These are phyloP conservation scores for Aspergillus intermedius DNA, from an alignment of 2,329 filamentous ascomycete genomes.

Conservation along the genomic window DNA sequence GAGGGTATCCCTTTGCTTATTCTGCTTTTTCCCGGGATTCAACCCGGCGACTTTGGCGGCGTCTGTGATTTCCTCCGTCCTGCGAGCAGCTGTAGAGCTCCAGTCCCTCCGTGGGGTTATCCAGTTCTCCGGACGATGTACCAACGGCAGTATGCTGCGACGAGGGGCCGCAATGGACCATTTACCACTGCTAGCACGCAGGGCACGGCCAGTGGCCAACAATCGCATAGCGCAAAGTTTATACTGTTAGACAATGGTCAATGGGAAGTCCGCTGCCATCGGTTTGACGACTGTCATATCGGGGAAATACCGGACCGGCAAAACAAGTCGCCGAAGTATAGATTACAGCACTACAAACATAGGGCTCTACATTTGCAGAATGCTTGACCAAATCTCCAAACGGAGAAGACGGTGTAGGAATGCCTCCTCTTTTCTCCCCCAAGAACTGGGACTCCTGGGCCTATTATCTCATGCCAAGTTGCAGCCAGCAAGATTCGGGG, in stretches of 20 bases:
- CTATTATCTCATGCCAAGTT: background rate
- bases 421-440: background rate
- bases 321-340: conserved; percentile 4
- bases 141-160: conserved; percentile 13
- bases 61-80: conserved; percentile 11
- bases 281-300: background rate
- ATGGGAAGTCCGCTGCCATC: too few relatives aligned
- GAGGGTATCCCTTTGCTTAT: conserved; percentile 29
- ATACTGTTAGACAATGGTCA: too few relatives aligned
- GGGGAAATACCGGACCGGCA: conserved; percentile 1
- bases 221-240: conserved; percentile 26
- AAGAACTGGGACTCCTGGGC: background rate
- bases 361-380: background rate
- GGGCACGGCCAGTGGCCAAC: conserved; percentile 33
- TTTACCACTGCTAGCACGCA: conserved; percentile 29
- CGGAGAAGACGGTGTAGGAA: too few relatives aligned
- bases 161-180: conserved; percentile 25
- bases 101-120: conserved; percentile 18
- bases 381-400: too few relatives aligned
- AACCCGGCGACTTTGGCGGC: conserved; percentile 1
- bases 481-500: background rate
- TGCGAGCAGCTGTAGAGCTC: conserved; percentile 28
- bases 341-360: background rate
- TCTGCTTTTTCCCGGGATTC: conserved; percentile 3
- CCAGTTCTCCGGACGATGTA: conserved; percentile 12